Percentiles rank a stretch among this genome's conserved stretches.
Conservation (phyloP, 768 basidiomycete genomes). For the Boletus reticuloceps region DNA sequence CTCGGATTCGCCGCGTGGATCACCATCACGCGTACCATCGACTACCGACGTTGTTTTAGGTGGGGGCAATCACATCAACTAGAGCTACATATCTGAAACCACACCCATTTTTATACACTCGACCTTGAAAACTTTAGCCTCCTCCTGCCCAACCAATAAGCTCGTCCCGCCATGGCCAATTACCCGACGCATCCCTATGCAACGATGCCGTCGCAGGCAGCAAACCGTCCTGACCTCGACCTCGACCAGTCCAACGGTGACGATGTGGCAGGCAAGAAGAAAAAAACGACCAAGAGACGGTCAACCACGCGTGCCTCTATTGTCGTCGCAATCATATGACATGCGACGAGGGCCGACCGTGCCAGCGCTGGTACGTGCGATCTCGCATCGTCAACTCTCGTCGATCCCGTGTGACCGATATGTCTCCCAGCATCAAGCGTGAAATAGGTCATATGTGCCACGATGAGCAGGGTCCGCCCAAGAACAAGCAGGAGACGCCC, state of each 20-base stretch:
- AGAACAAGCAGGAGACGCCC: too few species aligned
- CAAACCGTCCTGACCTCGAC: conserved; percentile 21
- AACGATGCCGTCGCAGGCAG: conserved; percentile 16
- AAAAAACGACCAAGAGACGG: conserved; percentile 61
- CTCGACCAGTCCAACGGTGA: conserved; percentile 33
- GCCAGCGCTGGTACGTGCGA: conserved; percentile 83
- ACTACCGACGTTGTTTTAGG: conserved; percentile 16
- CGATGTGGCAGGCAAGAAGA: conserved; percentile 36
- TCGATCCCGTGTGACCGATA: conserved; percentile 4
- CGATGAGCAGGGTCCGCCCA: conserved; percentile 68
- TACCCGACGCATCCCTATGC: conserved; percentile 29
- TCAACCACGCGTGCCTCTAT: conserved; percentile 91
- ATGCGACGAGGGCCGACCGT: conserved; percentile 86
- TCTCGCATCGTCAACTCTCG: conserved; percentile 5
- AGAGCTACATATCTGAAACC: conserved; percentile 24
- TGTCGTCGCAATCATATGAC: conserved; percentile 93
- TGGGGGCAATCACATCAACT: conserved; percentile 19
- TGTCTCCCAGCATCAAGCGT: conserved; percentile 73
- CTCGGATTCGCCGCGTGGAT: too few species aligned
- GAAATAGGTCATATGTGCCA: conserved; percentile 95
- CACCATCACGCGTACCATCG: too few species aligned
- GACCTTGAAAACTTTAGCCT: conserved; percentile 10
- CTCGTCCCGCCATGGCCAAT: conserved; percentile 22
- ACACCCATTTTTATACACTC: conserved; percentile 22
- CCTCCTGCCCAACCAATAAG: conserved; percentile 8